Evolutionary conservation across 2,329 filamentous ascomycete genomes (phyloP).

Genomic region (Trichoderma endophyticum): DNA sequence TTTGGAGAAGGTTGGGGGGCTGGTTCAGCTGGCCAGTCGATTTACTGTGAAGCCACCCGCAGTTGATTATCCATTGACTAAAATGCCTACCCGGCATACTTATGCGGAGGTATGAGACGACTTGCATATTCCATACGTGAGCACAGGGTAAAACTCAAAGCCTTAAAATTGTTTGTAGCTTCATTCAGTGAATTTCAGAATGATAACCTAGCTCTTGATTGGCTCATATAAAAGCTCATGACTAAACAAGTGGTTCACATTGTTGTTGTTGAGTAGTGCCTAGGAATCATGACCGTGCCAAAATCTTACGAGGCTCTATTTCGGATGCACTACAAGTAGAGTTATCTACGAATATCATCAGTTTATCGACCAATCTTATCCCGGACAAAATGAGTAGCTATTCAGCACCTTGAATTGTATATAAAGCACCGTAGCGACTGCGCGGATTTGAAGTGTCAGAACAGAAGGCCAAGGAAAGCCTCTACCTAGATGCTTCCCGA

Average conservation of each 20-base stretch:
- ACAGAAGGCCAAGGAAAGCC: no score
- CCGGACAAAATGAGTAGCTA: no score
- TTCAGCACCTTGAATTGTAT: no score
- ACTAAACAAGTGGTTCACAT: no score
- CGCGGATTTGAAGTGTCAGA: no score
- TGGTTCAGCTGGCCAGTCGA: not conserved
- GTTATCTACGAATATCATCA: not conserved
- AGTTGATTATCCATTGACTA: not conserved
- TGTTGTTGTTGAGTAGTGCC: no score
- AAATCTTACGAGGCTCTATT: no score
- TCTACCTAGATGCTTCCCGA: no score
- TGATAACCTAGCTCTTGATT: not conserved
- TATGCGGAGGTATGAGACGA: not conserved
- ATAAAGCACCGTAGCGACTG: no score
- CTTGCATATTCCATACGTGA: not conserved
- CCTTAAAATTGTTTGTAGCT: not conserved
- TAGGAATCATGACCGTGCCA: no score
- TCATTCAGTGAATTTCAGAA: not conserved
- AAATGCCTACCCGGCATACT: not conserved
- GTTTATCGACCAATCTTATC: no score
- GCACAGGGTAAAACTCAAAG: not conserved
- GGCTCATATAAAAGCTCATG: not conserved
- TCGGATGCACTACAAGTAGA: no score
- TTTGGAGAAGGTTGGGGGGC: not conserved
- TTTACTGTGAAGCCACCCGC: not conserved